Conservation (phyloP, 2,329 filamentous ascomycete genomes). For the Xylaria multiplex region DNA sequence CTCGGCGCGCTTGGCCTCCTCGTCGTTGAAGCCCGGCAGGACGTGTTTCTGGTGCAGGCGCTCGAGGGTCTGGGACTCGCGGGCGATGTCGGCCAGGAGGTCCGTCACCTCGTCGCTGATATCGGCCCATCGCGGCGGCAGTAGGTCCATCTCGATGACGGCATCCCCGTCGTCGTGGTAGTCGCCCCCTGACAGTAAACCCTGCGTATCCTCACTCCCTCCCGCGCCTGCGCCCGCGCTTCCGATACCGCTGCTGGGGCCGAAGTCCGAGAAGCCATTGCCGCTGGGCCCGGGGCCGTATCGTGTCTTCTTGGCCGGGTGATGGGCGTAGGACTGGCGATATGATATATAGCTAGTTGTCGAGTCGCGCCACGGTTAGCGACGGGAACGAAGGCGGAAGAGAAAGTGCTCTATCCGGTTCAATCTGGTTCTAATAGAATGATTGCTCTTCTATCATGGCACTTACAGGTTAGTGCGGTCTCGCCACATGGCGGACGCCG, state of each 20-base stretch:
- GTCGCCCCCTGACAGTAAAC: conserved; percentile 82
- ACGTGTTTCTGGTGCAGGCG: conserved; percentile 97
- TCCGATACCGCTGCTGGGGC: conserved; percentile 64
- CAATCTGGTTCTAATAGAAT: not conserved
- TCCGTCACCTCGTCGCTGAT: conserved; percentile 93
- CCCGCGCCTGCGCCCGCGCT: conserved; percentile 51
- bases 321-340: conserved; percentile 96
- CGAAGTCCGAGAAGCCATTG: conserved; percentile 69
- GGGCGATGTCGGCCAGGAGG: conserved; percentile 79
- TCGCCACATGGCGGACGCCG: conserved; percentile 88
- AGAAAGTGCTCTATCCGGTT: not conserved
- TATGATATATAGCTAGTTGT: conserved; percentile 91
- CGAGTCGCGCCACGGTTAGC: conserved; percentile 32
- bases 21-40: conserved; percentile 94
- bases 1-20: conserved; percentile 85
- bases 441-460: conserved; percentile 42
- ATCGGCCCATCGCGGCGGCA: conserved; percentile 96
- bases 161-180: conserved; percentile 90
- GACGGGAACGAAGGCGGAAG: not conserved
- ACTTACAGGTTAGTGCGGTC: conserved; percentile 97
- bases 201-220: conserved; percentile 68
- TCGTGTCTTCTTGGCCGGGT: conserved; percentile 85
- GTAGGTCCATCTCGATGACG: conserved; percentile 96
- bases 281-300: conserved; percentile 64
- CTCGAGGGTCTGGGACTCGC: conserved; percentile 85